Conservation (phyloP, 495 filamentous ascomycete species). For the Penicillium tannophilum region DNA sequence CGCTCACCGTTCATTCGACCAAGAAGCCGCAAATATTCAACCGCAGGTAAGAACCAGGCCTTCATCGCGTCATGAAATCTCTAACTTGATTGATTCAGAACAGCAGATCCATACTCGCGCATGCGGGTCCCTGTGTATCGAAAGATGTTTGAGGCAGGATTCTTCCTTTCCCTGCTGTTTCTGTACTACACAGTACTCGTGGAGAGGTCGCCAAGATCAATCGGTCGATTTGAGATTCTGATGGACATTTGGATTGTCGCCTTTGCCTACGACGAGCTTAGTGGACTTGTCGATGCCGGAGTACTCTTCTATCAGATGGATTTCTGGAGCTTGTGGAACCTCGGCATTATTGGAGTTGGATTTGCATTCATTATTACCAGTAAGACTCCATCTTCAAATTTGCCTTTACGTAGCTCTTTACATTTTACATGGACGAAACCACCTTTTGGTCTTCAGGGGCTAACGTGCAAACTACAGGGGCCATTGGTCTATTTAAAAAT, state of each 20-base stretch:
- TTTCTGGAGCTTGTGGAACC: conserved; percentile 89
- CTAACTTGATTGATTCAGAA: conserved; percentile 35
- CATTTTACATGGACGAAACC: background rate
- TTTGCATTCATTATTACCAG: conserved; percentile 69
- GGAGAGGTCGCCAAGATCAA: conserved; percentile 50
- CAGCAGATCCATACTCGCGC: conserved; percentile 79
- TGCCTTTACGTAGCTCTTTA: background rate
- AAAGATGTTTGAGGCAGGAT: conserved; percentile 84
- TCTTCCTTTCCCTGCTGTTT: conserved; percentile 78
- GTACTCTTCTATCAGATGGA: conserved; percentile 81
- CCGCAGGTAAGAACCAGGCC: conserved; percentile 45
- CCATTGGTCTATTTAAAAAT: conserved; percentile 67
- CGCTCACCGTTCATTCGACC: conserved; percentile 68
- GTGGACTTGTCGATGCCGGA: conserved; percentile 80
- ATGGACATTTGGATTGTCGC: conserved; percentile 74
- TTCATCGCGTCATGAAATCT: conserved; percentile 5
- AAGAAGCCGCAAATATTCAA: conserved; percentile 87
- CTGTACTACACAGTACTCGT: conserved; percentile 87
- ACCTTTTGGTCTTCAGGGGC: background rate
- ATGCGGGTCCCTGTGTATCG: conserved; percentile 89
- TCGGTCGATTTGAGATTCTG: conserved; percentile 54
- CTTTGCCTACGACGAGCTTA: conserved; percentile 86
- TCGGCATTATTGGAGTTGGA: conserved; percentile 84
- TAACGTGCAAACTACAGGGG: conserved; percentile 48
- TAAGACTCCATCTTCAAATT: conserved; percentile 45